Evolutionary conservation across 2,329 filamentous ascomycete genomes (phyloP), one percentile per base, ranked within the genome.

Genomic region (Neofusicoccum kwambonambiense): DNA sequence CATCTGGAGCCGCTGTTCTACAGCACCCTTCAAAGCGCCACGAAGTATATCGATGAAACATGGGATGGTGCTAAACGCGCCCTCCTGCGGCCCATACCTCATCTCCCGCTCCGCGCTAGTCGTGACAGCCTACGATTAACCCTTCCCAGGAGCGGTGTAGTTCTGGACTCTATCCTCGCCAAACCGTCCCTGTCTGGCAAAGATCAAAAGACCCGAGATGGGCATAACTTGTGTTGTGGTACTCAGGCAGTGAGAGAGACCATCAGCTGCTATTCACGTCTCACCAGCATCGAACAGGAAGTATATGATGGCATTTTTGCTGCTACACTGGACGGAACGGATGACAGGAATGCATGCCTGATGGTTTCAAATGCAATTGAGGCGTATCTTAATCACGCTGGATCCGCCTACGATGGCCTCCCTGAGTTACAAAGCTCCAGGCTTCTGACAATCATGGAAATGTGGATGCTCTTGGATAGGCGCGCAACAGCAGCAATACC

Each of bases 381-480:
- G 0, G 39, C 68, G 1, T 80, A 83, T 61, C 67, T 82, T 0
- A 41, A 69, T 0, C 56, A 67, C 1, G 75, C 79, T 2, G 67
- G 72, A 0, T 67, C 75, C 0, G 70, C 74, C 0, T 86, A 85
- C 66, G 68, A 79, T 65, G 67, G 69, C 4, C 79, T 83, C 64
- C 77, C 81, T 0, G 82, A 84, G 58, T 79, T 83, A 22, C 82
- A 80, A 67, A 87, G 86, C 39, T 64, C 74, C 0, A 79, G 84
- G 68, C 72, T 89, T 0, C 77, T 90, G 1, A 80, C 76, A 7
- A 50, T 86, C 0, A 81, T 90, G 70, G 82, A 86, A 58, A 68
- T 88, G 0, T 91, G 87, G 88, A 71, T 83, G 3, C 69, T 72
- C 1, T 80, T 89, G 72, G 88, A 91, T 66, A 68, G 76, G 13